Evolutionary conservation across 2,329 filamentous ascomycete species (phyloP), one percentile per base, ranked within the genome.

Genomic region (Xylariaceae sp.): DNA sequence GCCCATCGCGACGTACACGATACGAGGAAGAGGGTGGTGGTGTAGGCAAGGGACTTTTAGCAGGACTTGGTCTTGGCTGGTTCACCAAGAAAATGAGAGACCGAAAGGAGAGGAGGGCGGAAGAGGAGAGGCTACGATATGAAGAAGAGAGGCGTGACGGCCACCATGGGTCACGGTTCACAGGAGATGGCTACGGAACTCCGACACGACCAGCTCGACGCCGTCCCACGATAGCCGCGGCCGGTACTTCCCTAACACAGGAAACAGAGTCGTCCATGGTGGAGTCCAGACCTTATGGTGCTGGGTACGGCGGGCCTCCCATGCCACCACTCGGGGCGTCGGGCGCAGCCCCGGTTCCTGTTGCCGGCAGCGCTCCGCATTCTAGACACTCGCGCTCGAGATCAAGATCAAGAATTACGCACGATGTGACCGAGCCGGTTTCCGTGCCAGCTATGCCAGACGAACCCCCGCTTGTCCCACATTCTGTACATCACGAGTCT

Each of bases 51-150:
- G 77, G 77, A 1, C 52, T 80, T 12, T 56, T 83, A 37, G 81
- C 77, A 8, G 71, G 81, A 2, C 63, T 87, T 19, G 84, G 84
- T 2, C 68, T 85, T 26, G 85, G 84, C 8, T 86, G 83, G 68
- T 66, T 89, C 36, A 77, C 78, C 6, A 83, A 77, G 65, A 78
- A 79, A 59, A 73, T 85, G 60, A 78, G 75, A 51, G 72, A 81
- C 61, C 65, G 79, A 52, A 59, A 71, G 58, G 70, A 78, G 51
- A 61, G 71, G 59, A 66, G 75, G 57, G 49, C 34, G 9, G 72
- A 83, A 59, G 66, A 78, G 50, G 65, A 71, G 19, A 66, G 66
- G 38, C 58, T 67, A 44, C 68, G 56, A 46, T 65, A 66, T 39
- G 74, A 74, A 37, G 71, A 72, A 22, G 66, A 74, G 30, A 64